Base-by-base conservation (phyloP, 176 grass and related monocot species). In the Saccharum spontaneum region DNA sequence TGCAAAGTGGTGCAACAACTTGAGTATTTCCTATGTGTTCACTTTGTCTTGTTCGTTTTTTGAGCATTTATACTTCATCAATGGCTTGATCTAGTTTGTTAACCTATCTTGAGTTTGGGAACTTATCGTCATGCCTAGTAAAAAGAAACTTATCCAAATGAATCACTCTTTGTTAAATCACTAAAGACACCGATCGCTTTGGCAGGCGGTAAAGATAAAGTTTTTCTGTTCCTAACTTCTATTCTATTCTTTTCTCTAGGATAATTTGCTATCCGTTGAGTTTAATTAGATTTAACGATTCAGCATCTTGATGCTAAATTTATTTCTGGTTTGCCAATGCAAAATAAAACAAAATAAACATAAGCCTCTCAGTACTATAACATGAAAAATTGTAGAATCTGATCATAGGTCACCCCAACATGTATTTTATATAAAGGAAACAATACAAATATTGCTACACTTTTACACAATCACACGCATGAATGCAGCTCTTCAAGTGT, bases 401-500 rank as follows among this genome's bases (percentile, higher is more conserved):
- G 49, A 43, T 31, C 52, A 41, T 71, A 63, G 37, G 30, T 34
- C 43, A 24, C 63, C 43, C 43, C 24, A 23, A 0, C 23, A 34
- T 34, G 33, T 34, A 33, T 34, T 34, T 34, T 34, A 60, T 60
- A 17, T 17, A 62, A 85, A 85, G 50, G 84, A 1, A 2, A 71
- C 54, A 71, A 22, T 71, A 61, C 59, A 43, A 63, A 80, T 33
- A 74, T 39, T 31, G 59, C 7, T 38, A 69, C 4, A 70, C 2
- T 46, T 11, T 65, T 38, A 76, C 3, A 69, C 2, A 26, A 7
- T 18, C 28, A 49, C 46, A 77, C 54, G 39, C 86, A 83, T 87
- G 72, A 20, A 37, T 62, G 72, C 39, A 71, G 28, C 34, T 71
- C 15, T 63, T 78, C 65, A 70, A 83, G 80, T 88, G 73, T 65